Base-by-base conservation (phyloP, 768 basidiomycete genomes). In the Holtermanniella nyarrowii region DNA sequence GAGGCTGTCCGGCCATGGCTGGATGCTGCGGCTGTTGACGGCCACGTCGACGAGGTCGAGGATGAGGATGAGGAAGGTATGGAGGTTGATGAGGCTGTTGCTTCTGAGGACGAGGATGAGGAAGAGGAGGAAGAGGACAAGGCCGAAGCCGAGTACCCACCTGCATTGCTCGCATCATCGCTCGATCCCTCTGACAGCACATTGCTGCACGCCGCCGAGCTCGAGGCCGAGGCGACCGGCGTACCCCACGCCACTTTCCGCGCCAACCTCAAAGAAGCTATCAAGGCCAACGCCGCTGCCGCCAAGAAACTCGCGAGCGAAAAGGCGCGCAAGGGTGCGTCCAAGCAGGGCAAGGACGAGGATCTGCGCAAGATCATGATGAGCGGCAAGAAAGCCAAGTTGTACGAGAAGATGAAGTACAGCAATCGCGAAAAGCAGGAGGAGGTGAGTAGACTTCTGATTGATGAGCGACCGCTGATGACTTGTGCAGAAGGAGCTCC, bases 281-380 rank as follows among this genome's bases (percentile, higher is more conserved):
- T 64, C 49, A 71, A 72, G 48, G 49, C 57, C 39, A 46, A 49
- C 24, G 31, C 39, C 21, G 49, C 52, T 20, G 55, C 44, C 21
- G 27, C 41, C 23, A 53, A 51, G 42, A 48, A 39, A 20, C 26
- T 44, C 20, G 44, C 27, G 14, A 47, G 23, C 25, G 48, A 78
- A 26, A 74, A 70, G 53, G 74, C 71, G 56, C 68, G 60, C 44
- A 72, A 59, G 58, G 58, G 48, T 42, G 60, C 57, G 43, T 62
- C 60, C 18, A 66, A 60, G 45, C 55, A 48, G 42, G 45, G 55
- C 44, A 61, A 63, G 26, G 87, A 89, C 68, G 77, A 81, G 62
- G 85, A 91, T 67, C 87, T 93, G 85, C 84, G 86, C 73, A 93
- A 91, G 78, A 93, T 96, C 83, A 78, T 96, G 81, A 83, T 95